Evolutionary conservation across 257 asterid genomes (phyloP), one percentile per base, ranked within the genome.

Genomic region (Linderniella brevidens): DNA sequence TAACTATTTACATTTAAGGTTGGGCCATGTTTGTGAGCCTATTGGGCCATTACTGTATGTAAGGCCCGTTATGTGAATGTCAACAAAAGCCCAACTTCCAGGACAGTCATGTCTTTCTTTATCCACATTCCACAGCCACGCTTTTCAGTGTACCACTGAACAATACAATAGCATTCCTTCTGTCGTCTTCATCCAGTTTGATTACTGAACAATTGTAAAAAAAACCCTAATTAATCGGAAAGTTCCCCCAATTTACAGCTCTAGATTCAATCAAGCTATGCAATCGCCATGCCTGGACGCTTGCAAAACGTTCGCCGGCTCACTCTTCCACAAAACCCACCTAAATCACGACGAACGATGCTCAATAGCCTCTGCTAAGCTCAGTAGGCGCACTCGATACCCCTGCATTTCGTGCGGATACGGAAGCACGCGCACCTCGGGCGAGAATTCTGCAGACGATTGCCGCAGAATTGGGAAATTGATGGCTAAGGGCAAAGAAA

Each of bases 401-500:
- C 84, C 77, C 8, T 54, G 59, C 41, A 40, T 72, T 53, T 68
- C 76, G n/a, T 80, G 92, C 76, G 63, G 48, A 61, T 69, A 55
- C 32, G 58, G 17, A 38, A 59, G 19, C 9, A 59, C 40, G 37
- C 42, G 42, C 0, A 41, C 47, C 25, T 44, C 44, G 32, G 11
- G 19, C 37, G 63, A 55, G 71, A 57, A 64, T 49, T 47, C 45
- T 4, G 46, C 36, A 35, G 59, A 18, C 35, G 40, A 47, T 59
- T 41, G 6, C 32, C 32, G 56, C 15, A 25, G 57, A 55, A 65
- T 67, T 50, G 68, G 57, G 59, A 60, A 62, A 55, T 64, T 60
- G 68, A 63, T 64, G 25, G 64, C 69, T 9, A 75, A 68, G 64
- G 96, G 85, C 45, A 84, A 84, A 72, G 94, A 90, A 20, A 90